Percentiles rank a stretch among this genome's conserved stretches.
These are phyloP conservation scores for Agapanthus africanus DNA, from an alignment of 106 monocot genomes.

Conservation along the genomic window DNA sequence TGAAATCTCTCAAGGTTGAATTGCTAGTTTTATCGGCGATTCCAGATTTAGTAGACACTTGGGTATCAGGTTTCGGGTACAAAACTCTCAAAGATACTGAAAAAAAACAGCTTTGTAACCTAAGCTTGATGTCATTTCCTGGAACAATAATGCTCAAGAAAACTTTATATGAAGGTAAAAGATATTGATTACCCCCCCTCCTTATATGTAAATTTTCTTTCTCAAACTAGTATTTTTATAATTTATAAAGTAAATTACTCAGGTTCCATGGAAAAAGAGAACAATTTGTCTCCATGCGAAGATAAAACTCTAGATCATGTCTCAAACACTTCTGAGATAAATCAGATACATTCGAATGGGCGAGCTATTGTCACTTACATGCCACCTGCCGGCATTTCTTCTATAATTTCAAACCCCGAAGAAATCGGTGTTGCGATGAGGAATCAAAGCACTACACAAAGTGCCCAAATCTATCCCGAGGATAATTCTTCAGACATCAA, in stretches of 20 bases:
- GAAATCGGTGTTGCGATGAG: background rate
- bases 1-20: constrained; percentile 16
- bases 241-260: no score
- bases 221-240: background rate
- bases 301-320: background rate
- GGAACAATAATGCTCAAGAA: constrained; percentile 64
- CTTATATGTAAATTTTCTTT: background rate
- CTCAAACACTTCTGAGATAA: background rate
- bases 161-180: constrained; percentile 21
- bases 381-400: background rate
- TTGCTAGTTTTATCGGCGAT: constrained; percentile 69
- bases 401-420: background rate
- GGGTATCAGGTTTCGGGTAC: constrained; percentile 73
- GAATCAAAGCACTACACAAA: background rate
- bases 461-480: background rate
- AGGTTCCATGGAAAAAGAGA: background rate
- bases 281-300: background rate
- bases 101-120: constrained; percentile 29
- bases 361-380: background rate
- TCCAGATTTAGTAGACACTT: constrained; percentile 51
- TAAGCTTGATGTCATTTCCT: constrained; percentile 54
- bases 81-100: constrained; percentile 39
- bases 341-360: background rate
- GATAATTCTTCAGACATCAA: background rate
- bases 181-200: background rate